These are phyloP conservation scores for Penicillium verhagenii DNA, from an alignment of 495 filamentous ascomycete genomes.

Conservation along the genomic window DNA sequence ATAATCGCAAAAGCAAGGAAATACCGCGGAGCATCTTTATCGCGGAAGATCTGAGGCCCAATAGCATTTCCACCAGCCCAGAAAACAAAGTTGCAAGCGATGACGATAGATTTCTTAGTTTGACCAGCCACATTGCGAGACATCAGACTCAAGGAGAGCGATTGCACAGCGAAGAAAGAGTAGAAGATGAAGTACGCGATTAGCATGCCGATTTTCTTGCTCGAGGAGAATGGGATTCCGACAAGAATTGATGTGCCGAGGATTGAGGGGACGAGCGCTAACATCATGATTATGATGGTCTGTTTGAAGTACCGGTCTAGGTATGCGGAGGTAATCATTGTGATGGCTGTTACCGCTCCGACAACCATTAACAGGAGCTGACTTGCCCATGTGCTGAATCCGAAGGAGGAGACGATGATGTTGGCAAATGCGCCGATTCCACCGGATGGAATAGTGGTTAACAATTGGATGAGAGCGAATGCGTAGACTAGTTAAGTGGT, in stretches of 20 bases:
- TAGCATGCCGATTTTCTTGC: conserved; percentile 50
- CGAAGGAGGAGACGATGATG: conserved; percentile 51
- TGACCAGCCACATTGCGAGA: conserved; percentile 64
- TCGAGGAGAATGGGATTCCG: conserved; percentile 19
- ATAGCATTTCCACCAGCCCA: conserved; percentile 42
- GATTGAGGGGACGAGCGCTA: conserved; percentile 59
- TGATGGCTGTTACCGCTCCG: conserved; percentile 65
- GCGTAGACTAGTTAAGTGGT: no score
- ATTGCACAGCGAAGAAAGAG: conserved; percentile 52
- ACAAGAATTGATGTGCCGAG: conserved; percentile 7
- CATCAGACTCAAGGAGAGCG: conserved; percentile 54
- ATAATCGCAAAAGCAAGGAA: conserved; percentile 39
- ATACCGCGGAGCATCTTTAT: conserved; percentile 33
- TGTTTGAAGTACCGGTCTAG: conserved; percentile 60
- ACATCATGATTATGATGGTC: conserved; percentile 60
- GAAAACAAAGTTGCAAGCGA: conserved; percentile 41
- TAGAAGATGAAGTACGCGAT: conserved; percentile 60
- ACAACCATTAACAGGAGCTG: conserved; percentile 61
- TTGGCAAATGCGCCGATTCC: conserved; percentile 65
- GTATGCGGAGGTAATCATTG: conserved; percentile 58
- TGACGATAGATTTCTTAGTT: conserved; percentile 58
- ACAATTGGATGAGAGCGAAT: conserved; percentile 49
- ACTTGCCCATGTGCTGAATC: conserved; percentile 38
- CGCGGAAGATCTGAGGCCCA: conserved; percentile 45
- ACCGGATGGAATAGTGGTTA: conserved; percentile 62